A percentile compares a stretch with the other conserved stretches of the same genome.
Conservation (phyloP, 2,329 filamentous ascomycete genomes). For the Xylariaceae sp. region DNA sequence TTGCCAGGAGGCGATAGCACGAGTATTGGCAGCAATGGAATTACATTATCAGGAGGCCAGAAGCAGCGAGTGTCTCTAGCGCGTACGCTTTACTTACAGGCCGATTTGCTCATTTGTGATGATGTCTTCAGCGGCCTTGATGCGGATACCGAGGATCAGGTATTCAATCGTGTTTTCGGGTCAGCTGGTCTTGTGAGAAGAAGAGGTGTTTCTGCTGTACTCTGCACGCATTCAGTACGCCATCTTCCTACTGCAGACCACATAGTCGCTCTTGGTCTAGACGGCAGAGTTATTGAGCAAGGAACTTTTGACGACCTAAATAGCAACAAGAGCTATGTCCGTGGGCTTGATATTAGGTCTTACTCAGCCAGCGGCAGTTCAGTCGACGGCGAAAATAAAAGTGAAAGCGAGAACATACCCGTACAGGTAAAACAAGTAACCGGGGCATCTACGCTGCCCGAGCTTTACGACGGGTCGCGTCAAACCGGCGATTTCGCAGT, state of each 20-base stretch:
- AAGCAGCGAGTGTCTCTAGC: constrained; percentile 48
- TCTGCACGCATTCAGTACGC: constrained; percentile 48
- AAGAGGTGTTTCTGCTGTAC: constrained; percentile 36
- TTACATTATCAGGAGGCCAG: constrained; percentile 55
- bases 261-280: constrained; percentile 50
- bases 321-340: constrained; percentile 32
- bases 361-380: constrained; percentile 15
- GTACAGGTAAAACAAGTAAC: constrained; percentile 5
- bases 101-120: constrained; percentile 42
- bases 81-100: constrained; percentile 41
- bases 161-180: constrained; percentile 42
- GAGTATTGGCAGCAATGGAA: constrained; percentile 51
- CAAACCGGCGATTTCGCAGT: constrained; percentile 27
- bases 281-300: constrained; percentile 51
- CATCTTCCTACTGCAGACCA: constrained; percentile 50
- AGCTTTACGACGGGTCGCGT: constrained; percentile 16
- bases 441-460: not conserved
- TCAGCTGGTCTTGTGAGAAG: constrained; percentile 34
- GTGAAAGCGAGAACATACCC: too few relatives aligned
- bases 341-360: constrained; percentile 29
- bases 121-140: constrained; percentile 47
- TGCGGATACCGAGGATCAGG: constrained; percentile 40
- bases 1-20: constrained; percentile 47
- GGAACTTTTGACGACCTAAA: constrained; percentile 47
- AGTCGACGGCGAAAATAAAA: constrained; percentile 6